Evolutionary conservation across 129 eudicot species (phyloP), one percentile per base, ranked within the genome.

Genomic region (Flaveria sonorensis): DNA sequence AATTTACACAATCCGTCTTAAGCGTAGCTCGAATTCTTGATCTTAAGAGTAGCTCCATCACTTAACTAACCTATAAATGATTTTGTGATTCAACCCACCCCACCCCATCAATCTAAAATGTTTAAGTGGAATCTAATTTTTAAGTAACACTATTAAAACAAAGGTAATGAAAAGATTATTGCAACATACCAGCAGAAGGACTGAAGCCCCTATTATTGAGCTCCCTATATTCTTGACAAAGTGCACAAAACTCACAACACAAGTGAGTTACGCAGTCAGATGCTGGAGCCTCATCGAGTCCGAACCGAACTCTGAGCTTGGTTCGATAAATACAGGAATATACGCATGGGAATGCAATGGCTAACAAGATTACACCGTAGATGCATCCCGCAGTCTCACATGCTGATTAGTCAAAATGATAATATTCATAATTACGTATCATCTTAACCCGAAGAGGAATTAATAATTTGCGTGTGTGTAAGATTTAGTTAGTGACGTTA

Each of bases 211-310:
- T 80, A 53, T 67, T 10, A 30, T 85, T 66, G 11, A 87, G 91
- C 83, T 87, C 91, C 62, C 91, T 76, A 20, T 87, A 82, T 79
- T 84, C 91, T 84, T 87, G 91, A 69, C 88, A 82, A 59, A 87
- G 85, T 45, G 88, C 91, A 76, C 91, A 84, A 45, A 16, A 83
- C 70, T 87, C 90, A 21, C 96, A 90, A 45, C 77, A 79, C 67
- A 83, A 87, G 67, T 87, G 96, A 72, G 83, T 72, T 0, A 79
- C 0, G 56, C 96, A 90, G 60, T 90, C 96, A 2, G 96, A 47
- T 45, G 77, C 82, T 0, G 96, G 90, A 3, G 81, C 24, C 68
- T 85, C 96, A 8, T 76, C 45, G 0, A 90, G 86, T 30, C 86
- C 75, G 3, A 75, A 87, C 1, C 40, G 68, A 20, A 20, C 39